Evolutionary conservation across 345 rosid species (phyloP), one percentile per base, ranked within the genome.

Genomic region (Ceriops decandra): DNA sequence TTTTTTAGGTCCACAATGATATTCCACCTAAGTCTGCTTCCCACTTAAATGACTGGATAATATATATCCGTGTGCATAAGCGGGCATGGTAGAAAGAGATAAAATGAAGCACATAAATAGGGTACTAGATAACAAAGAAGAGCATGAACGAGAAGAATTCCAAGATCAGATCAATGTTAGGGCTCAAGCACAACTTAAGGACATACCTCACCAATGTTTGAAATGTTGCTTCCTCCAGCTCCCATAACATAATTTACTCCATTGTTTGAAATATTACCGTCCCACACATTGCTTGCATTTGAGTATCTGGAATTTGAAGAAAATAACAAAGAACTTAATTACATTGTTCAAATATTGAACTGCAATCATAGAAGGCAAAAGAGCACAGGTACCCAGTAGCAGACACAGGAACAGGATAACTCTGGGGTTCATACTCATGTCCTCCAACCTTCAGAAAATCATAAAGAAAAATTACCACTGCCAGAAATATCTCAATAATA

Each of bases 371-470:
- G 38, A 60, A 52, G 51, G 64, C 7, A 9, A 27, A 42, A 76
- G 33, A 59, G 62, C 51, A 57, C 13, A 58, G 63, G 47, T 82
- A 79, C 86, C 86, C 59, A 16, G 73, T 22, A 30, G 79, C 80
- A 71, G 80, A 53, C 57, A 82, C 80, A 57, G 77, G 84, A 67
- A 70, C 61, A 22, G 79, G 76, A 75, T 80, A 80, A 64, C 69
- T 82, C 60, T 46, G 83, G 60, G 71, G 73, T 59, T 84, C 90
- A 58, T 79, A 69, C 31, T 81, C 84, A 63, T 59, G 79, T 72
- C 72, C 64, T 51, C 75, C 83, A 73, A 68, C 85, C 90, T 84
- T 74, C 78, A 81, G 38, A 76, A 74, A 69, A 67, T 69, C 54
- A 67, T 32, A 36, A 54, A 32, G 54, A 60, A 63, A 15, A 36